Evolutionary conservation across 2,329 filamentous ascomycete genomes (phyloP), one percentile per base, ranked within the genome.

Genomic region (Ophiostoma sp.): DNA sequence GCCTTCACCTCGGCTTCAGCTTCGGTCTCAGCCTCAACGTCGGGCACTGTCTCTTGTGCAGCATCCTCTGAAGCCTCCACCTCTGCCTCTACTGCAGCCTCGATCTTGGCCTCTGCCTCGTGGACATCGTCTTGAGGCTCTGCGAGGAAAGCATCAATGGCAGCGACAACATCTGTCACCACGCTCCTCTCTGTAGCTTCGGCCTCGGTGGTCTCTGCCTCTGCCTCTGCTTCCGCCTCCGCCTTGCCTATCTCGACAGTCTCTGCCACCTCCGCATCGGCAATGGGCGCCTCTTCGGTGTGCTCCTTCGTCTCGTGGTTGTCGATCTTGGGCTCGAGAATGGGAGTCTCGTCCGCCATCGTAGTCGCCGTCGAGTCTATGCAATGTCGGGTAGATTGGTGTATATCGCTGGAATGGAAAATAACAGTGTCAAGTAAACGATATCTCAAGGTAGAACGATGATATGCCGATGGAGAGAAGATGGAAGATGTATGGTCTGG

Each of bases 241-340:
- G 23, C 5, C 27, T 67, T 23, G 4, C 20, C 13, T 4, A 13
- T 31, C 54, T 27, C 54, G 23, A 33, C 57, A 35, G 31, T 41
- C 20, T 41, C 35, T 23, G 64, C 13, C n/a, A n/a, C 6, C n/a
- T 23, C n/a, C 4, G 48, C 20, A 15, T 60, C n/a, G 7, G 54
- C 57, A 33, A 17, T 20, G 31, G 57, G 13, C 57, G 27, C 33
- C 60, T 36, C 10, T n/a, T 65, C 35, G 35, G 17, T 13, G 20
- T 65, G 36, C 39, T 67, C 65, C 23, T 17, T 27, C 67, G 57
- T 64, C 48, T 67, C 67, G 52, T 52, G 52, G 33, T 35, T 66
- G 75, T 85, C 83, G 75, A 83, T 78, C 78, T 82, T 81, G 73
- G 83, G 84, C 10, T 83, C 76, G 72, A 85, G 84, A 73, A 84